These are phyloP conservation scores for Ramalina intermedia DNA, from an alignment of 495 filamentous ascomycete species.

Conservation along the genomic window DNA sequence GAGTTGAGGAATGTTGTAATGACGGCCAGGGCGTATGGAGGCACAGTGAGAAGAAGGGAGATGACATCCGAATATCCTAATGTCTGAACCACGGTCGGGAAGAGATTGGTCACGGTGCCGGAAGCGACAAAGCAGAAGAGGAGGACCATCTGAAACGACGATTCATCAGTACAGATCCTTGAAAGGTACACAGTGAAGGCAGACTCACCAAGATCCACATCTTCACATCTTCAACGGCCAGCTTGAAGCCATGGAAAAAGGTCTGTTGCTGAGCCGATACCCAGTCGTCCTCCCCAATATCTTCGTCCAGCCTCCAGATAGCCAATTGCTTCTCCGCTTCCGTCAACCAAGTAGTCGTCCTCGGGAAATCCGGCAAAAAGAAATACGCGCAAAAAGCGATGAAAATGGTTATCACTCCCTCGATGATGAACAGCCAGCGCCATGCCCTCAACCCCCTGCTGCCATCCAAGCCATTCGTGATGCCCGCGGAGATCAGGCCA, in stretches of 20 bases:
- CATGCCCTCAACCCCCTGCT: slow-evolving; percentile 35
- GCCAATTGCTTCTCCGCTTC: slow-evolving; percentile 56
- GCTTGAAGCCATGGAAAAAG: slow-evolving; percentile 49
- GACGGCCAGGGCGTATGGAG: slow-evolving; percentile 59
- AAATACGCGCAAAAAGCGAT: slow-evolving; percentile 40
- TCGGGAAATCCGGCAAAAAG: slow-evolving; percentile 65
- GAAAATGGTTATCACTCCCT: slow-evolving; percentile 45
- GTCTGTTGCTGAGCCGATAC: slow-evolving; percentile 45
- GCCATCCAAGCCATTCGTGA: slow-evolving; percentile 29
- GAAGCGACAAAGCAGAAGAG: slow-evolving; percentile 59
- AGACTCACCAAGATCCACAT: slow-evolving; percentile 53
- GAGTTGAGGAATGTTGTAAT: slow-evolving; percentile 58
- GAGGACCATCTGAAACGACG: slow-evolving; percentile 37
- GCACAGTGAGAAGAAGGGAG: slow-evolving; percentile 63
- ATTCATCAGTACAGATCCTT: slow-evolving; percentile 14
- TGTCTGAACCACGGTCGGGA: slow-evolving; percentile 69
- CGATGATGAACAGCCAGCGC: slow-evolving; percentile 70
- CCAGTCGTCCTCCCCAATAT: slow-evolving; percentile 71
- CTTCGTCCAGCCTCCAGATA: slow-evolving; percentile 56
- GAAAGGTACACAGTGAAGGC: neutral
- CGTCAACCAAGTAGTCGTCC: slow-evolving; percentile 58
- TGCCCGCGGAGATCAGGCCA: slow-evolving; percentile 42
- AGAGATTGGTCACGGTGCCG: slow-evolving; percentile 75
- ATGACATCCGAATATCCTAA: slow-evolving; percentile 51
- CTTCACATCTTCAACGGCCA: slow-evolving; percentile 60